Conservation (phyloP, 768 basidiomycete species). For the Lactarius vividus region DNA sequence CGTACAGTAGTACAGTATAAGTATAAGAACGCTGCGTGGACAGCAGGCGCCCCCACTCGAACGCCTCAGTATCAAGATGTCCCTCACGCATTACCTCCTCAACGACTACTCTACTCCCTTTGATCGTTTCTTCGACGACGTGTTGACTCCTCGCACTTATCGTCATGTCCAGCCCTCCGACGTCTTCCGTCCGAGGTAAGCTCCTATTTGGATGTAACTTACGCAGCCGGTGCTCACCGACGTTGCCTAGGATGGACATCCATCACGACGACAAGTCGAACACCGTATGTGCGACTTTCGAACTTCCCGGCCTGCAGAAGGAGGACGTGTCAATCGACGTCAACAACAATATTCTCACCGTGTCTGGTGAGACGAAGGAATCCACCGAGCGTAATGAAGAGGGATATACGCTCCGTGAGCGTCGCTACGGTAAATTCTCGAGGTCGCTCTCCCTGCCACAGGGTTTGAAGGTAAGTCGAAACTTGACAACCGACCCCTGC, state of each 20-base stretch:
- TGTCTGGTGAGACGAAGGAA: constrained; percentile 48
- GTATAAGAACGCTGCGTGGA: neutral
- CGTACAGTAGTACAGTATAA: no score
- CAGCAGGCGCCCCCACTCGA: neutral
- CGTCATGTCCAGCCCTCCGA: constrained; percentile 19
- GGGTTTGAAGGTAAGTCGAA: constrained; percentile 26
- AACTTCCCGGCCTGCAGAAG: constrained; percentile 53
- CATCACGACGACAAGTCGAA: constrained; percentile 49
- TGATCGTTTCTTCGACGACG: constrained; percentile 45
- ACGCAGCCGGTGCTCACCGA: neutral
- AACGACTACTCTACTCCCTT: constrained; percentile 41
- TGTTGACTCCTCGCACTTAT: constrained; percentile 32
- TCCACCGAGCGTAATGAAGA: constrained; percentile 36
- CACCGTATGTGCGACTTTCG: constrained; percentile 53
- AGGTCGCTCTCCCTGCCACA: constrained; percentile 30
- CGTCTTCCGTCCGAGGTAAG: constrained; percentile 22
- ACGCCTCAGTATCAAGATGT: constrained; percentile 28
- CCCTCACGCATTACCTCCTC: constrained; percentile 40
- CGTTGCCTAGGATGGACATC: constrained; percentile 47
- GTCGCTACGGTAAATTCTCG: constrained; percentile 34
- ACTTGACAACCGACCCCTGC: neutral
- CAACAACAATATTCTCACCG: constrained; percentile 46
- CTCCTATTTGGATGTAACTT: neutral
- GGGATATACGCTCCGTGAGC: constrained; percentile 38
- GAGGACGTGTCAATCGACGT: constrained; percentile 53